Conservation (phyloP, 2,329 filamentous ascomycete genomes). For the Alternaria novae-zelandiae region DNA sequence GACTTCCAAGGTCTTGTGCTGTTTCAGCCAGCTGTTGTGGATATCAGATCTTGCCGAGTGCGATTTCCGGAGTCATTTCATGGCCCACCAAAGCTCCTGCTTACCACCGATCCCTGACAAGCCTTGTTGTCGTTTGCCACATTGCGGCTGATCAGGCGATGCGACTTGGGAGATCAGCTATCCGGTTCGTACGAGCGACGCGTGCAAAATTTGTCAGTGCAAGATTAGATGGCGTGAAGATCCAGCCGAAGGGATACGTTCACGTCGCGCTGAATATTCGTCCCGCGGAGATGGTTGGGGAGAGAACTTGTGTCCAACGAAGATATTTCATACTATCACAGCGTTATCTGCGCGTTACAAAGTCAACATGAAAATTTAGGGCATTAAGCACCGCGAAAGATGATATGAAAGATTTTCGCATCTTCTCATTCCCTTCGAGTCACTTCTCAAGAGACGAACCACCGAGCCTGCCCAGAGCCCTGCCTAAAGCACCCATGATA, state of each 20-base stretch:
- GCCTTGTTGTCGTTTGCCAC: background rate
- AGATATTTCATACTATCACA: too few species aligned
- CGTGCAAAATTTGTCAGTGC: background rate
- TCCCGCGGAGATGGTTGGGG: too few species aligned
- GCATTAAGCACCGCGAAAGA: background rate
- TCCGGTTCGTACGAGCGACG: background rate
- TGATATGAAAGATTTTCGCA: background rate
- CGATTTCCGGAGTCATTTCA: background rate
- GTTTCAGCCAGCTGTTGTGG: background rate
- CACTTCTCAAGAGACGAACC: background rate
- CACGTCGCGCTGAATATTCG: too few species aligned
- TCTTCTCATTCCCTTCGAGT: background rate
- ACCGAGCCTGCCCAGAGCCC: background rate
- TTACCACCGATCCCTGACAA: background rate
- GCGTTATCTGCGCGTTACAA: accelerated
- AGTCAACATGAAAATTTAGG: too few species aligned
- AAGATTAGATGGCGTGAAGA: background rate
- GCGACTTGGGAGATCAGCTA: background rate
- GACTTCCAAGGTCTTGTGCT: background rate
- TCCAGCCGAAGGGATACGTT: too few species aligned
- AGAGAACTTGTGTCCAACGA: too few species aligned
- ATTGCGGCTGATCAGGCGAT: background rate
- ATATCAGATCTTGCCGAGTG: background rate
- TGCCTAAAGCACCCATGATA: background rate
- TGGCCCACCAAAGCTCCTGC: background rate